phyloP scores from a whole-genome alignment of 306 rosid species.

The Dicorynia guianensis region DNA sequence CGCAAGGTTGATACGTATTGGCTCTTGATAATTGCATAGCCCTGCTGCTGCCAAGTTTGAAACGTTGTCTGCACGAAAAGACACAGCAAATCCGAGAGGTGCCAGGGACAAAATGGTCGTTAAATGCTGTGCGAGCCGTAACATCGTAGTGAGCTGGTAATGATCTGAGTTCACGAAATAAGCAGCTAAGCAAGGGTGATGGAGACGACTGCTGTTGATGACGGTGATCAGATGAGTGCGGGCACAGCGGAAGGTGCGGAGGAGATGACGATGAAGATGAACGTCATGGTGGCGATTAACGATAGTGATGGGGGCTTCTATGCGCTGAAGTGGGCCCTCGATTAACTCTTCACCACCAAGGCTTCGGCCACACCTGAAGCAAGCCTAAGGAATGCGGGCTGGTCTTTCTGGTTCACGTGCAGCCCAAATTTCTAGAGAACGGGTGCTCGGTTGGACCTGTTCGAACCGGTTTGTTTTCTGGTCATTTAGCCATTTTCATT shows the following conservation, averaged over 20 bases:
- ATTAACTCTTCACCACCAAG: conserved; percentile 36
- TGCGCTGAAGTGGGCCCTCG: conserved; percentile 51
- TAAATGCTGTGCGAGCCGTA: not conserved
- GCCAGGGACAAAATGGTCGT: not conserved
- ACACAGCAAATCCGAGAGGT: not conserved
- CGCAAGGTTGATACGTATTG: conserved; percentile 5
- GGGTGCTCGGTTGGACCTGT: conserved; percentile 43
- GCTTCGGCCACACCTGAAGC: conserved; percentile 17
- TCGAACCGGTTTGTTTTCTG: conserved; percentile 29
- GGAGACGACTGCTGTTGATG: not conserved
- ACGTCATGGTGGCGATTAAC: conserved; percentile 61
- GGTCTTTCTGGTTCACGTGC: conserved; percentile 51
- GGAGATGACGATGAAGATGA: conserved; percentile 37
- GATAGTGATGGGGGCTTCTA: conserved; percentile 54
- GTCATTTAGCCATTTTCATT: too few species aligned
- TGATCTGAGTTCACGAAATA: too few species aligned
- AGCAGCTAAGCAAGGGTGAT: not conserved
- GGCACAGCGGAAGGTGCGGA: not conserved
- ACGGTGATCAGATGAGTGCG: not conserved
- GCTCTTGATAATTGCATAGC: not conserved
- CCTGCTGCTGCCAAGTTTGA: not conserved
- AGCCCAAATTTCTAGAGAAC: conserved; percentile 42
- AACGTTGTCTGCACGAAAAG: not conserved
- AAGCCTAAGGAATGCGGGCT: conserved; percentile 5
- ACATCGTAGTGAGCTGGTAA: too few species aligned